Percentiles rank a stretch among this genome's conserved stretches.
Conservation (phyloP, 2,329 filamentous ascomycete species). For the Coniella vitis region DNA sequence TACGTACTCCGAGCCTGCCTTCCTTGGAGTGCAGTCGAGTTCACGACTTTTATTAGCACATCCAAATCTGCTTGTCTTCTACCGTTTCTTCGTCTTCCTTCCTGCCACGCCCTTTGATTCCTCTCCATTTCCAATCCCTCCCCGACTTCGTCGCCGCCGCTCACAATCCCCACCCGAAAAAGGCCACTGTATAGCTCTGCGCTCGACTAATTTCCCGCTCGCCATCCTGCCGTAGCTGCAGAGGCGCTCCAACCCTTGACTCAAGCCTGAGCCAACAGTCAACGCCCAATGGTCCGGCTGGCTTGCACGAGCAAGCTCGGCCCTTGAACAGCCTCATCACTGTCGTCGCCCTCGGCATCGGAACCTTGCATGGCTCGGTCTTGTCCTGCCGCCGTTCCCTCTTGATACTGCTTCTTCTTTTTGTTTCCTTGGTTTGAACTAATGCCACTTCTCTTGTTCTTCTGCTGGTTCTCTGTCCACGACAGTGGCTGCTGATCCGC, state of each 20-base stretch:
- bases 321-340: background rate
- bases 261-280: too few relatives aligned
- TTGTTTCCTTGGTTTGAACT: background rate
- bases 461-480: background rate
- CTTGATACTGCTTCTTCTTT: background rate
- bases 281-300: conserved; percentile 2
- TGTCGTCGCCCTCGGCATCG: background rate
- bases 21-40: background rate
- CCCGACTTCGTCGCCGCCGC: background rate
- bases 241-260: background rate
- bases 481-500: background rate
- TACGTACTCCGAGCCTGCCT: background rate
- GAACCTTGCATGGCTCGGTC: background rate
- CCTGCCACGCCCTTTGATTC: conserved; percentile 6
- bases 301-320: background rate
- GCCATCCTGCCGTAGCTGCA: background rate
- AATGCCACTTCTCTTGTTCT: background rate
- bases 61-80: background rate
- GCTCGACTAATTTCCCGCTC: background rate
- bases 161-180: conserved; percentile 7
- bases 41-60: background rate
- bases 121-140: conserved; percentile 1
- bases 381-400: background rate
- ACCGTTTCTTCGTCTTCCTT: background rate
- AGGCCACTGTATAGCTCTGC: conserved; percentile 3